A percentile compares a stretch with the other conserved stretches of the same genome.
phyloP scores from a whole-genome alignment of 345 rosid genomes.

The Eucalyptus dawsonii region DNA sequence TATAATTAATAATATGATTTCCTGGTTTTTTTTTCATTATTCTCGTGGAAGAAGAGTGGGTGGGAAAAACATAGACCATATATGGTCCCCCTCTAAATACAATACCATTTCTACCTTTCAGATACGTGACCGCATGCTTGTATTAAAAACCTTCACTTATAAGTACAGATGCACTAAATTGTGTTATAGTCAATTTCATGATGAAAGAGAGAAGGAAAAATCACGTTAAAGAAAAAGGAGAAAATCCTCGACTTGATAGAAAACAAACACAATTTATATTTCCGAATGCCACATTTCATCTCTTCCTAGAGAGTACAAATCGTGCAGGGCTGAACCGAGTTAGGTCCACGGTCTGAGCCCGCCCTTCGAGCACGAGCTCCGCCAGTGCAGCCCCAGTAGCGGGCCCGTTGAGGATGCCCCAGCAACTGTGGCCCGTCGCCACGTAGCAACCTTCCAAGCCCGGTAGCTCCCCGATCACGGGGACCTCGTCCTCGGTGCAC shows the following conservation, averaged over 20 bases:
- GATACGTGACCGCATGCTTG: background rate
- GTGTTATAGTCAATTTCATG: background rate
- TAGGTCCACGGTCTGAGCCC: conserved; percentile 52
- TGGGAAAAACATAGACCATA: background rate
- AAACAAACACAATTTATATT: background rate
- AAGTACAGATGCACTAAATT: background rate
- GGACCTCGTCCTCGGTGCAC: conserved; percentile 59
- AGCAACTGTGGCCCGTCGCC: conserved; percentile 80
- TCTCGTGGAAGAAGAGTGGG: background rate
- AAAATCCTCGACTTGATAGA: background rate
- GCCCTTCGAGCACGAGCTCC: conserved; percentile 64
- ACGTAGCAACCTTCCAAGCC: conserved; percentile 62
- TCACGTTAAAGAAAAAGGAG: background rate
- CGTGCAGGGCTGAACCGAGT: conserved; percentile 63
- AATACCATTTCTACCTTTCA: background rate
- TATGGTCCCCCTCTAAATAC: background rate
- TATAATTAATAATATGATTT: background rate
- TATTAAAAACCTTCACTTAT: background rate
- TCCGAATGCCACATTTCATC: background rate
- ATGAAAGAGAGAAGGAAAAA: background rate
- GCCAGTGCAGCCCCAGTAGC: conserved; percentile 84
- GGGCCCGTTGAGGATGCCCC: conserved; percentile 92
- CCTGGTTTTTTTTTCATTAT: background rate
- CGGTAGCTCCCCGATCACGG: conserved; percentile 73
- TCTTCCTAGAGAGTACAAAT: conserved; percentile 6